A percentile compares a stretch with the other conserved stretches of the same genome.
These are phyloP conservation scores for Lactarius hatsudake DNA, from an alignment of 768 basidiomycete genomes.

Conservation along the genomic window DNA sequence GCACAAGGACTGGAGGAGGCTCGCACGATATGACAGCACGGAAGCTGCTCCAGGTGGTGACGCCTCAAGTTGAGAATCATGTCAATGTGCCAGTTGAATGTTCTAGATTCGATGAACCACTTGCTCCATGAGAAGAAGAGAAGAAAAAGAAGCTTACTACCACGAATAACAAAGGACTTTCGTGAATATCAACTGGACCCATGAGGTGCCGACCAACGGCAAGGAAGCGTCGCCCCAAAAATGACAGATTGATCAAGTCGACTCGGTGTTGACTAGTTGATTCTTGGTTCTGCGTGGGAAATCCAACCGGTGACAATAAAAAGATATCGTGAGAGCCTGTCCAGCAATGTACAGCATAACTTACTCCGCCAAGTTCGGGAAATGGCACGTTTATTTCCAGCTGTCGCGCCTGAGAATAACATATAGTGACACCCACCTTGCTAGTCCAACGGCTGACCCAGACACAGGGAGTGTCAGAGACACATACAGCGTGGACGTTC, in stretches of 20 bases:
- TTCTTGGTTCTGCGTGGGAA: conserved; percentile 12
- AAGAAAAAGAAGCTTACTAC: neutral
- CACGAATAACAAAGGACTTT: neutral
- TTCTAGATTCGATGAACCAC: conserved; percentile 7
- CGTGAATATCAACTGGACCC: neutral
- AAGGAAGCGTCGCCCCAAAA: neutral
- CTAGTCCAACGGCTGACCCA: neutral
- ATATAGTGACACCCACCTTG: neutral
- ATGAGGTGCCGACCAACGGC: neutral
- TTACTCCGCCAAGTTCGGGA: conserved; percentile 1
- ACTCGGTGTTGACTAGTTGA: neutral
- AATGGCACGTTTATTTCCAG: conserved; percentile 6
- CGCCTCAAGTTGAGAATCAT: conserved; percentile 14
- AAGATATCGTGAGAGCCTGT: conserved; percentile 1
- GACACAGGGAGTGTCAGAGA: neutral
- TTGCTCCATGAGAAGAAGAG: neutral
- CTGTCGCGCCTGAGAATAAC: neutral
- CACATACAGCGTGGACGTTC: neutral
- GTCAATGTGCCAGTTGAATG: conserved; percentile 14
- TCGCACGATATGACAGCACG: conserved; percentile 20
- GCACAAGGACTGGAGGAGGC: conserved; percentile 5
- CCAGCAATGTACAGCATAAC: neutral
- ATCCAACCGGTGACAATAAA: neutral
- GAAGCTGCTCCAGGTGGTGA: conserved; percentile 18
- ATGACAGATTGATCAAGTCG: neutral